Evolutionary conservation across 306 rosid genomes (phyloP).

Genomic region (Glycine latifolia): DNA sequence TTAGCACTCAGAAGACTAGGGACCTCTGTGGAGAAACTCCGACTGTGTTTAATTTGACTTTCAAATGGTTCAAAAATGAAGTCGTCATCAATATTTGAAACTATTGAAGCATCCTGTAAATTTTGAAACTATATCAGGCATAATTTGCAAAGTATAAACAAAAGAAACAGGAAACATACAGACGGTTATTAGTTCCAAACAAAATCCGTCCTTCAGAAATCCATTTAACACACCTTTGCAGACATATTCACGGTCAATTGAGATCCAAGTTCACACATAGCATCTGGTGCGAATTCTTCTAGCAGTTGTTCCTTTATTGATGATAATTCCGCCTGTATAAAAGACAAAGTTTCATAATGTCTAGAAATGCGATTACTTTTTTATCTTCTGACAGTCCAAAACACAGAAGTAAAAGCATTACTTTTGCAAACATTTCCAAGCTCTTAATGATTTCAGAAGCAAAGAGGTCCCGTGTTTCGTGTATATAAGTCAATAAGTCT

Average conservation of each 20-base stretch:
- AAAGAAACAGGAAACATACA: constrained; percentile 11
- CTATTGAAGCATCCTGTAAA: constrained; percentile 60
- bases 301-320: constrained; percentile 68
- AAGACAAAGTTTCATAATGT: constrained; percentile 27
- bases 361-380: constrained; percentile 12
- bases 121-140: constrained; percentile 41
- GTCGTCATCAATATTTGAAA: constrained; percentile 65
- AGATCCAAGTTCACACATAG: constrained; percentile 66
- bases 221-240: constrained; percentile 50
- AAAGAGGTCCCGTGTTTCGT: constrained; percentile 63
- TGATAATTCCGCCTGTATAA: constrained; percentile 67
- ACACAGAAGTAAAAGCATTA: constrained; percentile 45
- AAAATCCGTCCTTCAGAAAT: constrained; percentile 38
- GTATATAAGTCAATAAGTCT: constrained; percentile 51
- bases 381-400: background rate
- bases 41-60: constrained; percentile 54
- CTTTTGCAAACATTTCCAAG: constrained; percentile 68
- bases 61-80: constrained; percentile 62
- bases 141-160: constrained; percentile 24
- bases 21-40: constrained; percentile 52
- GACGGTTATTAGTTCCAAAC: constrained; percentile 45
- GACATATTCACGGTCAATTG: constrained; percentile 60
- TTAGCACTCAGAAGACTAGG: constrained; percentile 72
- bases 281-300: constrained; percentile 71
- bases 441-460: constrained; percentile 73